phyloP scores from a whole-genome alignment of 2,329 filamentous ascomycete species.

The Paracoccidioides brasiliensis region DNA sequence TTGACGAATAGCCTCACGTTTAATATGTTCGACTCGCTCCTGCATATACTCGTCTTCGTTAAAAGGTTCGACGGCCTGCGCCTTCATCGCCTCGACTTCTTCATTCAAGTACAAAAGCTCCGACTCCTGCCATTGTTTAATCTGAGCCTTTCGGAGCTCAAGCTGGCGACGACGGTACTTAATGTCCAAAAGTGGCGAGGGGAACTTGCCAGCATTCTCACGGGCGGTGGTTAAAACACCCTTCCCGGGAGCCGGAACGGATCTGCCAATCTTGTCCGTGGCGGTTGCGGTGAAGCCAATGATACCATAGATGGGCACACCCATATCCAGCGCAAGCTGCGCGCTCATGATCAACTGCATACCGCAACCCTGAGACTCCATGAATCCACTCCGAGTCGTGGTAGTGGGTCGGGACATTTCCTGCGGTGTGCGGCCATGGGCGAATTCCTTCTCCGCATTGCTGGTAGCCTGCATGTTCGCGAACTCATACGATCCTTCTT shows the following conservation, averaged over 20 bases:
- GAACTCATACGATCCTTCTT: constrained; percentile 98
- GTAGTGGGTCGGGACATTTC: constrained; percentile 98
- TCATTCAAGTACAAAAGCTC: constrained; percentile 88
- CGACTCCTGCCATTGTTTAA: constrained; percentile 92
- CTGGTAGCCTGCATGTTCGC: constrained; percentile 99
- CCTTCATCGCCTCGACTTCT: constrained; percentile 82
- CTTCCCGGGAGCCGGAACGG: constrained; percentile 88
- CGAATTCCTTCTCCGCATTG: constrained; percentile 93
- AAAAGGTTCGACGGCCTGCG: constrained; percentile 56
- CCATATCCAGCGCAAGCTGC: constrained; percentile 92
- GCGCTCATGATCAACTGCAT: constrained; percentile 98
- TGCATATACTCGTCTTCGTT: constrained; percentile 74
- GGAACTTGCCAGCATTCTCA: constrained; percentile 81
- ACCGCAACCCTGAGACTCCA: constrained; percentile 98
- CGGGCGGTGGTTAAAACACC: constrained; percentile 93
- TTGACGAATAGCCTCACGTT: constrained; percentile 74
- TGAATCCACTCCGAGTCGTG: constrained; percentile 93
- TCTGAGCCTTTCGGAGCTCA: constrained; percentile 82
- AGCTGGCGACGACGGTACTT: constrained; percentile 94
- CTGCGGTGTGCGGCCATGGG: constrained; percentile 81
- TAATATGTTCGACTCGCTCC: constrained; percentile 74
- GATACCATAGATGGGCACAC: constrained; percentile 92
- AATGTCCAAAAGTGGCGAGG: constrained; percentile 89
- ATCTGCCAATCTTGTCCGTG: constrained; percentile 97
- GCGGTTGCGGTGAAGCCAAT: constrained; percentile 88